Base-by-base conservation (phyloP, 345 rosid species). In the Schrenkiella parvula region DNA sequence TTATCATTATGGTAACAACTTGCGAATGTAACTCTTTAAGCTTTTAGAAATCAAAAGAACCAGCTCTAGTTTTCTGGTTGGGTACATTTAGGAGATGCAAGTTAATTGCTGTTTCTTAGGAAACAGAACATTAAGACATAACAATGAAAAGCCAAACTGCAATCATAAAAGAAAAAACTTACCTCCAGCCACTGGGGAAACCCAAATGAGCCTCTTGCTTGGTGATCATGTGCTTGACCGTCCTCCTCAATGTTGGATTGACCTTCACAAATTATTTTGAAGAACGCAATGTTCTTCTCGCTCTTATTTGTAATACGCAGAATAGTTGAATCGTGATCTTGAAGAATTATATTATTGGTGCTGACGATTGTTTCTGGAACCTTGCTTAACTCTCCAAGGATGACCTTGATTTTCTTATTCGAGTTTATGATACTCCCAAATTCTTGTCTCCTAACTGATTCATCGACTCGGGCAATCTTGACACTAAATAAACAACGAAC, bases 131-230 rank as follows among this genome's bases (percentile, higher is more conserved):
- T n/a, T n/a, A n/a, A n/a, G n/a, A n/a, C n/a, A n/a, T n/a, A n/a
- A n/a, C 3, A 21, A 43, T 5, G 15, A 43, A 29, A 23, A 23
- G 13, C 22, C 9, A 29, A 15, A 25, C 35, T 52, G n/a, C 29
- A 48, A 29, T 54, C 29, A 68, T 70, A 52, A 72, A 73, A 66
- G 61, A 46, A 47, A 8, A 54, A 38, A 68, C 83, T 68, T 54
- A 89, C 96, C 88, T 89, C 83, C 1, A 89, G 86, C 96, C 96
- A 89, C 26, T 75, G 83, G n/a, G 96, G 96, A 80, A 89, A 81
- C 55, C 87, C 89, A 42, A 75, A 76, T 63, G 81, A 81, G 48
- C 86, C 93, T 80, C 93, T 81, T 38, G 96, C 81, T 64, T 37
- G 85, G 52, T 74, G 86, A 55, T 83, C 78, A 8, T 77, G 65